Percentiles rank a stretch among this genome's conserved stretches.
phyloP scores from a whole-genome alignment of 345 rosid species.

The Eucalyptus virginea region DNA sequence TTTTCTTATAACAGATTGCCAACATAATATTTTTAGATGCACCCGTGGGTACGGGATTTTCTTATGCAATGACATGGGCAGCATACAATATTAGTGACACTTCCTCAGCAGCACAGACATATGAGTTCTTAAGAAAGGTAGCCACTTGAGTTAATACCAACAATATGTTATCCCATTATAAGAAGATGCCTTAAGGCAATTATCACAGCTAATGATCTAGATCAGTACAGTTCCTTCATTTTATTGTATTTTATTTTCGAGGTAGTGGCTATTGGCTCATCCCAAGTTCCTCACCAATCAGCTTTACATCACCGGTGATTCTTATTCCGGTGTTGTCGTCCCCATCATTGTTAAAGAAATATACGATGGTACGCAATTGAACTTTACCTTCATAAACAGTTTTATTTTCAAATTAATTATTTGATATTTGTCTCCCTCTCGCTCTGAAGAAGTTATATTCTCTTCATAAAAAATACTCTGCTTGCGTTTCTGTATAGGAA shows the following conservation, averaged over 20 bases:
- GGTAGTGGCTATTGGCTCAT: conserved; percentile 17
- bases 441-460: not conserved
- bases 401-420: not conserved
- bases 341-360: conserved; percentile 1
- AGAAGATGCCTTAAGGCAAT: not conserved
- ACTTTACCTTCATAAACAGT: not conserved
- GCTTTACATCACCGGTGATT: conserved; percentile 18
- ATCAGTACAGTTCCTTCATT: not conserved
- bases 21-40: conserved; percentile 17
- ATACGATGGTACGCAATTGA: not conserved
- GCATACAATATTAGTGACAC: not conserved
- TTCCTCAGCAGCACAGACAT: not conserved
- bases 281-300: conserved; percentile 4
- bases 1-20: conserved; percentile 2
- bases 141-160: not conserved
- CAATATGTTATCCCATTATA: not conserved
- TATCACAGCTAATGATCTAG: not conserved
- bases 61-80: conserved; percentile 8
- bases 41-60: conserved; percentile 25
- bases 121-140: conserved; percentile 19
- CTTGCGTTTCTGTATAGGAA: not conserved
- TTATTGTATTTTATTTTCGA: not conserved
- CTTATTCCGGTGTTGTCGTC: conserved; percentile 3
- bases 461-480: not conserved
- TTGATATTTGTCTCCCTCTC: not conserved